Percentiles rank a stretch among this genome's conserved stretches.
These are phyloP conservation scores for Malus hybrid DNA, from an alignment of 331 rosid genomes.

Conservation along the genomic window DNA sequence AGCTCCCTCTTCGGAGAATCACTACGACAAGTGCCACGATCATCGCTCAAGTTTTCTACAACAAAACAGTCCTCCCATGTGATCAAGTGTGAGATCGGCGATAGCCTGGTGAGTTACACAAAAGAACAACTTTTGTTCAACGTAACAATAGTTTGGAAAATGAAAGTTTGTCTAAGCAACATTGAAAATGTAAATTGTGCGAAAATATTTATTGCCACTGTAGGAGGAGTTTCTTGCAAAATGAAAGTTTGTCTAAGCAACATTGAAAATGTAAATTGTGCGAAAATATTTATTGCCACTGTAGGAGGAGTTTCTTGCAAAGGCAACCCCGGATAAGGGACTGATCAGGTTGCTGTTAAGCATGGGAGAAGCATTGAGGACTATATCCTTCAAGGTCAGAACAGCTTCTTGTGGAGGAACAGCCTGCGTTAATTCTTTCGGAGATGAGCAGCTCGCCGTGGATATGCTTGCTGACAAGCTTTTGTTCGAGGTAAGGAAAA, in stretches of 20 bases:
- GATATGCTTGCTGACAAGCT: slow-evolving; percentile 87
- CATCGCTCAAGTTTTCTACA: slow-evolving; percentile 51
- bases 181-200: background rate
- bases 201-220: background rate
- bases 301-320: slow-evolving; percentile 38
- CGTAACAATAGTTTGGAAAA: background rate
- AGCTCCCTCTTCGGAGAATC: slow-evolving; percentile 81
- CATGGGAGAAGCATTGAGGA: slow-evolving; percentile 95
- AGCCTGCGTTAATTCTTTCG: slow-evolving; percentile 89
- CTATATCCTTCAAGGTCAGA: slow-evolving; percentile 92
- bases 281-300: background rate
- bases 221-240: slow-evolving; percentile 33
- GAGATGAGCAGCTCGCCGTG: slow-evolving; percentile 97
- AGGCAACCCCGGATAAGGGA: slow-evolving; percentile 88
- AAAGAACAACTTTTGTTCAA: background rate
- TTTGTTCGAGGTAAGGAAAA: slow-evolving; percentile 62
- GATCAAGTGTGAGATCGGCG: slow-evolving; percentile 79
- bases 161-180: background rate
- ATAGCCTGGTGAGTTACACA: slow-evolving; percentile 60
- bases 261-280: background rate
- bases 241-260: background rate
- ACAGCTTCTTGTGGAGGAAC: slow-evolving; percentile 99
- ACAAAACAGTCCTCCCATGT: slow-evolving; percentile 33
- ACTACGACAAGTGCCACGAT: slow-evolving; percentile 49
- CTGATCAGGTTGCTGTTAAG: slow-evolving; percentile 69